phyloP scores from a whole-genome alignment of 140 eudicot genomes.

The Oenanthe javanica region DNA sequence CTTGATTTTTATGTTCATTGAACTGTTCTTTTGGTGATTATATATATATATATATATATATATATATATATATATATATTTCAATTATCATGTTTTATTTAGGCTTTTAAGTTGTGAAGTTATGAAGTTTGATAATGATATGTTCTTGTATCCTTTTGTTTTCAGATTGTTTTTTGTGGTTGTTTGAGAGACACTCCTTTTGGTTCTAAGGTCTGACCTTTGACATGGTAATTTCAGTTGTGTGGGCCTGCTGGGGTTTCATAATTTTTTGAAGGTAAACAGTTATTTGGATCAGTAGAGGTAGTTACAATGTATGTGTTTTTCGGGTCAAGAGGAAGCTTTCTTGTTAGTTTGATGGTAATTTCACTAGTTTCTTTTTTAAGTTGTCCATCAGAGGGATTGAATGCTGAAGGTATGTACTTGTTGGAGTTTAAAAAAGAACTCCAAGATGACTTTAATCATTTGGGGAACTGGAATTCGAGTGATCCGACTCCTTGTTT shows the following conservation, averaged over 20 bases:
- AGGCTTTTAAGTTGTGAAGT: background rate
- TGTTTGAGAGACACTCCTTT: no score
- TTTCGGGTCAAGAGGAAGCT: conserved; percentile 14
- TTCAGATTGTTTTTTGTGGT: no score
- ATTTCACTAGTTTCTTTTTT: conserved; percentile 20
- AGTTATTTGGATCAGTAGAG: background rate
- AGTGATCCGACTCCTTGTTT: conserved; percentile 60
- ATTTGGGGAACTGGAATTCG: conserved; percentile 56
- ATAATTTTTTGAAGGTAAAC: background rate
- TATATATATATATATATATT: no score
- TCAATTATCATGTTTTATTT: background rate
- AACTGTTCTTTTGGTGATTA: no score
- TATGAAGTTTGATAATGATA: background rate
- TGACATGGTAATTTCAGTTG: conserved; percentile 12
- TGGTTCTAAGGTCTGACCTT: background rate
- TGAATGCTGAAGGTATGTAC: conserved; percentile 56
- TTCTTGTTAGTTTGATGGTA: conserved; percentile 21
- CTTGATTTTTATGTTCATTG: background rate
- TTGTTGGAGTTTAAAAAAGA: conserved; percentile 62
- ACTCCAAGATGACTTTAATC: conserved; percentile 34
- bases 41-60: no score
- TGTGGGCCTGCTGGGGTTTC: conserved; percentile 10
- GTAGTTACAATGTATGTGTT: conserved; percentile 26
- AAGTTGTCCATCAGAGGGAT: conserved; percentile 50
- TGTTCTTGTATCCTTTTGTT: background rate